Evolutionary conservation across 805 yeast genomes (phyloP), one percentile per base, ranked within the genome.

Genomic region (Diddensiella caesifluorescens): DNA sequence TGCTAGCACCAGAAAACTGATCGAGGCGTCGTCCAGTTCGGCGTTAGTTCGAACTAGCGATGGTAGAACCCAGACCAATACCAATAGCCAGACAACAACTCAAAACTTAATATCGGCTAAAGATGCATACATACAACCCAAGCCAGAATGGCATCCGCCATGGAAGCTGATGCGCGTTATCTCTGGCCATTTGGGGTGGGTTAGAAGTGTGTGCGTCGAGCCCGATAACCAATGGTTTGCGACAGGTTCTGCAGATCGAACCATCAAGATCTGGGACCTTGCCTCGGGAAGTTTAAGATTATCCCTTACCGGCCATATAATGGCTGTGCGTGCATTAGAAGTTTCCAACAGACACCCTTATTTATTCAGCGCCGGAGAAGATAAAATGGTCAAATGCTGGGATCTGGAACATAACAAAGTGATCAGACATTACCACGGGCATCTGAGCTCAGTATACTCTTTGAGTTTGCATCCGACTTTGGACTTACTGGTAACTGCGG

Each of bases 151-250:
- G 73, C 85, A 77, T 55, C 74, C 76, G 1, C 75, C 79, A 2
- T 87, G 95, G 95, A 75, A 76, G 51, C 69, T 85, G 4, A 70
- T 69, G 56, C 69, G 82, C 43, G 87, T 90, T 2, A 70, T 90
- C 0, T 77, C 84, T 1, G 97, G 97, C 2, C 98, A 92, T 59
- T 71, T 75, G 29, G 98, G 99, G 0, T 89, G 97, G 89, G 87
- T 92, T 1, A 71, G 95, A 35, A 73, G 85, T n/a, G 66, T 88
- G 2, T 71, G 81, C 5, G 74, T 84, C 15, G 97, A 92, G 46
- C 95, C 95, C 0, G 82, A 82, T 23, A 88, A 88, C 59, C 75
- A 80, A 50, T 92, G 92, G 86, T 90, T 86, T 64, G 95, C 82
- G 5, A 80, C 96, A 0, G 99, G 97, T 0, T 80, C 95, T 2